Base-by-base conservation (phyloP, 2,329 filamentous ascomycete species). In the Aureobasidium namibiae region DNA sequence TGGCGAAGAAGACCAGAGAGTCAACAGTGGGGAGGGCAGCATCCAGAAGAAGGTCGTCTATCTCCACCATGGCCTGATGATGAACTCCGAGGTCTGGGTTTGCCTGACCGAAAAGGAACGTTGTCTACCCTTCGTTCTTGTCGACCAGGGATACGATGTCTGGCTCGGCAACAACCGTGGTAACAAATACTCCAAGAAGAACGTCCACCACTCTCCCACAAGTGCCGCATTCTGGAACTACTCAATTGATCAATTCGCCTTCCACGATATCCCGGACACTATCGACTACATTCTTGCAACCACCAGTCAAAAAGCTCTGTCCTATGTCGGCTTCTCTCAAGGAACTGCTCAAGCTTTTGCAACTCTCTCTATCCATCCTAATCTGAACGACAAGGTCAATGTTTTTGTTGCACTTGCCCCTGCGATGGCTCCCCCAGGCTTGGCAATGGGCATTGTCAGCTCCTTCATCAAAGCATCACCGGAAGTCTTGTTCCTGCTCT, bases 81-180 rank as follows among this genome's bases (percentile, higher is more conserved):
- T 99, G 94, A 97, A 96, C 74, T 96, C 91, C 67, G 94, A 99
- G 73, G 92, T 99, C 34, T 99, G 94, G 94, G 90, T 97, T 9
- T 95, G 90, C 69, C 76, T 92, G 69, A 95, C 92, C 0, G 89
- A 96, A 65, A 85, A 87, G 65, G 82, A 95, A 72, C 83, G 92
- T 65, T 92, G 88, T 65, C 78, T 99, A 39, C 90, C 94, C 0
- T 97, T 99, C 70, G 82, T 88, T 65, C 78, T 99, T 44, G 90
- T 95, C 0, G 90, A 96, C 68, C 82, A 83, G 67, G 94, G 94
- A 2, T 99, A 95, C 67, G 94, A 99, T 76, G 92, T 97, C 64
- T 99, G 94, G 89, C 80, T 99, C 63, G 94, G 94, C 53, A 99
- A 99, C 73, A 99, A 99, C 69, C 86, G 94, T 36, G 94, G 94